phyloP scores from a whole-genome alignment of 768 basidiomycete species.

The Leccinum incarnatum region DNA sequence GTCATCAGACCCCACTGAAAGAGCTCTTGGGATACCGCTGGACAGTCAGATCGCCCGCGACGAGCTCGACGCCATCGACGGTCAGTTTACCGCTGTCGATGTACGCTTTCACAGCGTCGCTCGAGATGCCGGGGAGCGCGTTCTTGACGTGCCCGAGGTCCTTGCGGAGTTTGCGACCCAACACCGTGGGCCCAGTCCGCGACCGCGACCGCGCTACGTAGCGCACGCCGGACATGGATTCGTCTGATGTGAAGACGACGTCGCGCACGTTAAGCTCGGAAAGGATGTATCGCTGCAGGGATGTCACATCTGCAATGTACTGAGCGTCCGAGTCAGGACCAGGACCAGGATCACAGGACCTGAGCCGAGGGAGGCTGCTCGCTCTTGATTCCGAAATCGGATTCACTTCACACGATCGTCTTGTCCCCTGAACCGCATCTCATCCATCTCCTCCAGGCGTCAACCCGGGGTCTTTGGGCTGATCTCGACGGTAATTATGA shows the following conservation, averaged over 20 bases:
- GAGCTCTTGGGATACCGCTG: no score
- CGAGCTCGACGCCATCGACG: conserved; percentile 87
- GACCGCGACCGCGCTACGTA: conserved; percentile 87
- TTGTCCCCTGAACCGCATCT: no score
- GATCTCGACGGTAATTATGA: no score
- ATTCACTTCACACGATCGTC: no score
- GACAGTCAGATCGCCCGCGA: conserved; percentile 89
- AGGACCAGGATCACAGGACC: no score
- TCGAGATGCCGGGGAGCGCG: conserved; percentile 75
- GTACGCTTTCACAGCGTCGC: conserved; percentile 81
- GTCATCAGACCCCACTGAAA: conserved; percentile 47
- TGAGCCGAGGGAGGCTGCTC: no score
- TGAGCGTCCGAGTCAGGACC: conserved; percentile 63
- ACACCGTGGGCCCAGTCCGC: conserved; percentile 96
- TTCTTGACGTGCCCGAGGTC: conserved; percentile 88
- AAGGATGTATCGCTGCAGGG: conserved; percentile 83
- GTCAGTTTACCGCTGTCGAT: conserved; percentile 68
- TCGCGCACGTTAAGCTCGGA: conserved; percentile 96
- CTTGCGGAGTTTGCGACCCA: conserved; percentile 91
- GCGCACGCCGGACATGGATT: conserved; percentile 77
- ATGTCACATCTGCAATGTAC: conserved; percentile 82
- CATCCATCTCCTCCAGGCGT: no score
- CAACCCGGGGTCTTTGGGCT: no score
- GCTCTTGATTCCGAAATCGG: no score
- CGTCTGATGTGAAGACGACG: conserved; percentile 86